These are phyloP conservation scores for Floccularia luteovirens DNA, from an alignment of 768 basidiomycete species.

Conservation along the genomic window DNA sequence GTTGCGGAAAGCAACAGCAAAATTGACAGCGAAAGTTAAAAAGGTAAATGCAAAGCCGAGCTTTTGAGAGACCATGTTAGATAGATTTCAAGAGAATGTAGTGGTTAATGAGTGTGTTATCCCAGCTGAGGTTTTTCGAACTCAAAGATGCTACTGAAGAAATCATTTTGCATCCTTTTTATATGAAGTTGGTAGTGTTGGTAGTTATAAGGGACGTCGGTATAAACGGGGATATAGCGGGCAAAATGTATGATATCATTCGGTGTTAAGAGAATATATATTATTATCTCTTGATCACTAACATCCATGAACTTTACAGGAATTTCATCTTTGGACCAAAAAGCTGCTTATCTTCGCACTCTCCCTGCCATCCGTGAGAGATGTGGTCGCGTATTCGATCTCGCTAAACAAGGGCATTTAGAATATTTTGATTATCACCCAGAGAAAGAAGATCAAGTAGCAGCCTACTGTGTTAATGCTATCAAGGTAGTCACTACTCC, in stretches of 20 bases:
- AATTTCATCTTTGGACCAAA: slow-evolving; percentile 22
- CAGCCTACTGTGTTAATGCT: slow-evolving; percentile 66
- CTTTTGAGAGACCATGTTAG: too few relatives aligned
- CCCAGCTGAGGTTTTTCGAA: too few relatives aligned
- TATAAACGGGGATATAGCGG: too few relatives aligned
- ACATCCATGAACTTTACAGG: slow-evolving; percentile 23
- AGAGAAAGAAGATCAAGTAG: slow-evolving; percentile 61
- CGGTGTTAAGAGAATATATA: too few relatives aligned
- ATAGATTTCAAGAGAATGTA: too few relatives aligned
- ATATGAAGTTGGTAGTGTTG: too few relatives aligned
- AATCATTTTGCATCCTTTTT: too few relatives aligned
- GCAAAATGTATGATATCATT: too few relatives aligned
- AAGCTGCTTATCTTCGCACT: slow-evolving; percentile 69
- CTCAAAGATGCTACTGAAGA: too few relatives aligned
- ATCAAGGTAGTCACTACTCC: slow-evolving; percentile 53
- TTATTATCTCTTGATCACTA: too few relatives aligned
- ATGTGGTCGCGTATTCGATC: slow-evolving; percentile 69
- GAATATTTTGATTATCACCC: slow-evolving; percentile 85
- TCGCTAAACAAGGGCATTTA: slow-evolving; percentile 68
- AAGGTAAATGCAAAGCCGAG: background rate
- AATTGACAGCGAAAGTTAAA: background rate
- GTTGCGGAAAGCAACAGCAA: slow-evolving; percentile 2
- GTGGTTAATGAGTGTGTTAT: too few relatives aligned
- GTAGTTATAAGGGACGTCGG: too few relatives aligned
- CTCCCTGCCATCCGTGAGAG: slow-evolving; percentile 87